Evolutionary conservation across 148 eudicot genomes (phyloP), one percentile per base, ranked within the genome.

Genomic region (Fallopia convolvulus): DNA sequence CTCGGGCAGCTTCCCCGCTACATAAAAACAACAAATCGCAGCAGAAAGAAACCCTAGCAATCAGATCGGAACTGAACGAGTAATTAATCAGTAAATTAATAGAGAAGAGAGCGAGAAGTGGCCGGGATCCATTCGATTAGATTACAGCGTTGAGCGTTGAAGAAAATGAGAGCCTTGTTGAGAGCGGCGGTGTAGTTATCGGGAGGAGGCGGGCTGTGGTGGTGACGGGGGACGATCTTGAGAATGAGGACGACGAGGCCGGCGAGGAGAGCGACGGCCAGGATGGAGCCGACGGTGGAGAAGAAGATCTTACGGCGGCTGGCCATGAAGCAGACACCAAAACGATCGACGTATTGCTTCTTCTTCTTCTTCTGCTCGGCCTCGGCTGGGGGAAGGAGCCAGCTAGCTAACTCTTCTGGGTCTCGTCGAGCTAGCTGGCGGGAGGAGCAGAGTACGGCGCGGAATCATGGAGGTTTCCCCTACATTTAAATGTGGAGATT

Each of bases 1-100:
- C 83, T 81, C 85, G 5, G 99, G 94, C 18, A 95, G 85, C 85
- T 85, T 95, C 36, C 97, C 97, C 60, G 99, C 99, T 95, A 86
- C 50, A 80, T 18, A 70, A 70, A 8, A 46, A 61, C 11, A 66
- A 52, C 13, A 46, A 40, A 26, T 6, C 78, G 9, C 7, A 76
- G 5, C 39, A 33, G 39, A 33, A 33, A 55, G 61, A 81, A 18
- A 36, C 46, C 46, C 74, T 36, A 36, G 47, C 23, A 36, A 70
- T 36, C 74, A 15, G 47, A 70, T 17, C 18, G 41, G 41, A 66
- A 9, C 18, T 2, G 41, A 66, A 9, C 18, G 4, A 11, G 72
- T 3, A 66, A 6, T 30, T 26, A 26, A 26, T 26, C 30, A 26
- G 30, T 26, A 26, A 26, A 26, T 26, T 26, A 26, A 26, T 2